Evolutionary conservation across 2,329 filamentous ascomycete species (phyloP), one percentile per base, ranked within the genome.

Genomic region (Dothistroma septosporum): DNA sequence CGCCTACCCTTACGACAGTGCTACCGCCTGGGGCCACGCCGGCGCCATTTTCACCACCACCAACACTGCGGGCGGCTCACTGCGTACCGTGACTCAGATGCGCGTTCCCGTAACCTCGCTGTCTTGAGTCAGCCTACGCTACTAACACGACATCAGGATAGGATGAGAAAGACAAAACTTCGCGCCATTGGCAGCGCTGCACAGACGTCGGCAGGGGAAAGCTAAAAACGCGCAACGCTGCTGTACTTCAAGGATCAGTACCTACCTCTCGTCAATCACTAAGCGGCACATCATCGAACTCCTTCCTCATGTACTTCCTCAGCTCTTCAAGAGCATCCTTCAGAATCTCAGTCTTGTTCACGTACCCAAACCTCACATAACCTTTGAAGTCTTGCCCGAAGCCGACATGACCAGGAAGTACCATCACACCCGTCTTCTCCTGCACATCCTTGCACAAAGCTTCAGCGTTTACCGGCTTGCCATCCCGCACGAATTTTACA

Each of bases 361-460:
- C 89, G 75, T 88, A 94, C 0, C 91, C 90, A 63, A 95, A 82
- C 61, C 91, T 81, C 22, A 95, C 87, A 74, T 85, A 92, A 2
- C 91, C 91, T 66, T 82, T 80, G 69, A 90, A 92, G 50, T 90
- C 86, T 44, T 80, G 74, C 0, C 91, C 91, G 73, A 96, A 95
- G 67, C 87, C 91, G 47, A 79, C 81, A 52, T 84, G 85, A 0
- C 89, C 91, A 0, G 91, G 91, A 10, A 91, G 78, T 61, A 94
- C 80, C 79, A 94, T 80, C 6, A 92, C 88, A 19, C 89, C 89
- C 0, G 83, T 87, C 75, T 86, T 83, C 55, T 86, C 81, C 31
- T 90, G 76, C 37, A 95, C 74, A 69, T 85, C 82, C 66, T 85
- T 77, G 68, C 89, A 93, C 67, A 96, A 88, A 4, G 79, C 79